These are phyloP conservation scores for Sclerotinia borealis DNA, from an alignment of 2,329 filamentous ascomycete species.

Conservation along the genomic window DNA sequence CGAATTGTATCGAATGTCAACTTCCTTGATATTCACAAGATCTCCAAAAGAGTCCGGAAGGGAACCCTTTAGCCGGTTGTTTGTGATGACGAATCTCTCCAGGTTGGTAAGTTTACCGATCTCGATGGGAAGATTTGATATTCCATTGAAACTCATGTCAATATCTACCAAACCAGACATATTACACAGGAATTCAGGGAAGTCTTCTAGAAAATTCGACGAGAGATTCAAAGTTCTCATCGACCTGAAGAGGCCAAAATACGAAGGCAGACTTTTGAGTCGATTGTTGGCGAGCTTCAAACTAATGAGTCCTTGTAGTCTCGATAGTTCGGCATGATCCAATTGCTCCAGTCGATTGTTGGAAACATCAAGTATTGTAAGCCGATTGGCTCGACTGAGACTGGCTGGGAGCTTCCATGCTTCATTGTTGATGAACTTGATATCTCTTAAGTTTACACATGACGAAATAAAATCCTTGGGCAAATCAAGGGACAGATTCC, in stretches of 20 bases:
- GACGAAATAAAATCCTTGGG: slow-evolving; percentile 95
- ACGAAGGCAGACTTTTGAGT: slow-evolving; percentile 68
- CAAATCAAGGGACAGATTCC: slow-evolving; percentile 85
- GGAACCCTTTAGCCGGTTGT: slow-evolving; percentile 76
- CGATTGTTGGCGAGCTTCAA: slow-evolving; percentile 93
- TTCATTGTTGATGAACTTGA: slow-evolving; percentile 95
- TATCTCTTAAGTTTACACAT: slow-evolving; percentile 84
- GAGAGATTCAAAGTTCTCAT: slow-evolving; percentile 85
- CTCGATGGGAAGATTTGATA: slow-evolving; percentile 66
- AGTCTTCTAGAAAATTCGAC: slow-evolving; percentile 82
- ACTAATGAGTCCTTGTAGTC: slow-evolving; percentile 71
- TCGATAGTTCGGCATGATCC: slow-evolving; percentile 75
- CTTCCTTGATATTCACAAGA: slow-evolving; percentile 75
- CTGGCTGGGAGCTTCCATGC: slow-evolving; percentile 79
- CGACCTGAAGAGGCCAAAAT: slow-evolving; percentile 74
- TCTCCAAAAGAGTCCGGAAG: slow-evolving; percentile 68
- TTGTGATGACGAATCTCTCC: slow-evolving; percentile 90
- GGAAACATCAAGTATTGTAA: slow-evolving; percentile 89
- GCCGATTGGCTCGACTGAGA: slow-evolving; percentile 68
- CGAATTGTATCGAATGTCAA: slow-evolving; percentile 90
- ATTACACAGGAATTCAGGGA: slow-evolving; percentile 79
- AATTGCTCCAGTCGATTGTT: slow-evolving; percentile 89
- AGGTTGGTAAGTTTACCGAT: slow-evolving; percentile 74
- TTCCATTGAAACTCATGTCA: slow-evolving; percentile 94
- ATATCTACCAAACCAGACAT: slow-evolving; percentile 81